These are phyloP conservation scores for Priceomyces haplophilus DNA, from an alignment of 805 yeast genomes.

Conservation along the genomic window DNA sequence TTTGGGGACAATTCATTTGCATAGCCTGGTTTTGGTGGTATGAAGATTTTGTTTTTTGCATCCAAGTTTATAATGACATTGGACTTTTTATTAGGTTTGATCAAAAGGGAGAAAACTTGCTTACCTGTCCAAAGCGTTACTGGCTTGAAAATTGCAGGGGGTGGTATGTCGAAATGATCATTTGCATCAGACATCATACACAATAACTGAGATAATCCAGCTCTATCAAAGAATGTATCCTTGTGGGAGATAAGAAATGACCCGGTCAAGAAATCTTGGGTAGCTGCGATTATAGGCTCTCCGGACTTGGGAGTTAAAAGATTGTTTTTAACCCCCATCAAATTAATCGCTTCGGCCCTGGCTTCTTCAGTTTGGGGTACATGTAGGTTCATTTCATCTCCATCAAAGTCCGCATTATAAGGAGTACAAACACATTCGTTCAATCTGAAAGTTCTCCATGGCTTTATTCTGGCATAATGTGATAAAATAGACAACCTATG, in stretches of 20 bases:
- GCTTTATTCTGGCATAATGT: constrained; percentile 93
- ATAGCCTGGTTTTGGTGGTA: constrained; percentile 66
- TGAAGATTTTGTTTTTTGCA: constrained; percentile 88
- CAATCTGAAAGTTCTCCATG: constrained; percentile 96
- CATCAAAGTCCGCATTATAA: constrained; percentile 98
- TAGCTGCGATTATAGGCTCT: constrained; percentile 98
- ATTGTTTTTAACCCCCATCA: constrained; percentile 97
- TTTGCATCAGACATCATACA: constrained; percentile 96
- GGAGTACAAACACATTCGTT: constrained; percentile 99
- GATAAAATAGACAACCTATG: constrained; percentile 92
- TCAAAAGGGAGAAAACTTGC: constrained; percentile 85
- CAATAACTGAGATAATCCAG: constrained; percentile 73
- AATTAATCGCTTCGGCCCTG: constrained; percentile 94
- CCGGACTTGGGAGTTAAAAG: constrained; percentile 95
- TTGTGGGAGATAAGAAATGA: constrained; percentile 89
- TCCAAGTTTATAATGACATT: constrained; percentile 87
- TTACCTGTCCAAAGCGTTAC: constrained; percentile 94
- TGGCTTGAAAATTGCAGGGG: constrained; percentile 92
- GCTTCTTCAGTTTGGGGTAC: constrained; percentile 99
- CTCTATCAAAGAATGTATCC: constrained; percentile 89
- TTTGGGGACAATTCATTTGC: constrained; percentile 97
- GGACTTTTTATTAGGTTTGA: constrained; percentile 72
- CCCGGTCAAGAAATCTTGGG: constrained; percentile 98
- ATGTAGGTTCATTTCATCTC: constrained; percentile 98
- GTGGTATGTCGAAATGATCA: constrained; percentile 86